Evolutionary conservation across 2,329 filamentous ascomycete species (phyloP).

Genomic region (Chaetomium globosum): DNA sequence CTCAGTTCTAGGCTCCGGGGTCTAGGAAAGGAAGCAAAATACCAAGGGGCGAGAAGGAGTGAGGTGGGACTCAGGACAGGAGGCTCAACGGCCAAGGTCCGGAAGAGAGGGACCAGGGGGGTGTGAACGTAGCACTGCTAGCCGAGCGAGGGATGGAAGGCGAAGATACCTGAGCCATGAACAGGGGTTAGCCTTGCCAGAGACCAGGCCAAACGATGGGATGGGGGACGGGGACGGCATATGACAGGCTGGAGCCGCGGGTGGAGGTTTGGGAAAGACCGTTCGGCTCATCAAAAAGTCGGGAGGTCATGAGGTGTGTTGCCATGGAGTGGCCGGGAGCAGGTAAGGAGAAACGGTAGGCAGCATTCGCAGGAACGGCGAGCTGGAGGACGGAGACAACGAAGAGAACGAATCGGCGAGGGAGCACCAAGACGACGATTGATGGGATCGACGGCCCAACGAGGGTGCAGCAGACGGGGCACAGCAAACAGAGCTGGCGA

Average conservation of each 20-base stretch:
- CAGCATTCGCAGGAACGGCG: slow-evolving; percentile 22
- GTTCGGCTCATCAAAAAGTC: slow-evolving; percentile 26
- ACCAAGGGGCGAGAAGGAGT: slow-evolving; percentile 33
- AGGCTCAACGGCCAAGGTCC: slow-evolving; percentile 36
- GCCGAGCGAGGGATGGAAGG: slow-evolving; percentile 28
- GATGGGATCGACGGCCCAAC: slow-evolving; percentile 30
- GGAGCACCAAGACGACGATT: slow-evolving; percentile 28
- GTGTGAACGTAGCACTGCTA: slow-evolving; percentile 34
- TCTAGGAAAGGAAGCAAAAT: slow-evolving; percentile 25
- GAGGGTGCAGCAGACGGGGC: slow-evolving; percentile 6
- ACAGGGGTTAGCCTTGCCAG: slow-evolving; percentile 26
- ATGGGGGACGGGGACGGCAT: slow-evolving; percentile 31
- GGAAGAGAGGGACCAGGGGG: slow-evolving; percentile 26
- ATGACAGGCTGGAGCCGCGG: slow-evolving; percentile 31
- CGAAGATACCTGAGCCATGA: slow-evolving; percentile 24
- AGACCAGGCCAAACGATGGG: slow-evolving; percentile 33
- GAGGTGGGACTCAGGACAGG: slow-evolving; percentile 29
- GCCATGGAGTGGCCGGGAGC: slow-evolving; percentile 18
- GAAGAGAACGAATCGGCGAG: slow-evolving; percentile 19
- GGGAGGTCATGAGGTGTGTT: slow-evolving; percentile 34
- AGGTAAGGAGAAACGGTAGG: slow-evolving; percentile 27
- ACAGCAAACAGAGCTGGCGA: slow-evolving; percentile 43
- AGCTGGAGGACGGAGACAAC: slow-evolving; percentile 16
- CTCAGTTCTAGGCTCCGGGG: slow-evolving; percentile 14
- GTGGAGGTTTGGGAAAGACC: slow-evolving; percentile 27